Base-by-base conservation (phyloP, 2,329 filamentous ascomycete genomes). In the Geosmithia flava region DNA sequence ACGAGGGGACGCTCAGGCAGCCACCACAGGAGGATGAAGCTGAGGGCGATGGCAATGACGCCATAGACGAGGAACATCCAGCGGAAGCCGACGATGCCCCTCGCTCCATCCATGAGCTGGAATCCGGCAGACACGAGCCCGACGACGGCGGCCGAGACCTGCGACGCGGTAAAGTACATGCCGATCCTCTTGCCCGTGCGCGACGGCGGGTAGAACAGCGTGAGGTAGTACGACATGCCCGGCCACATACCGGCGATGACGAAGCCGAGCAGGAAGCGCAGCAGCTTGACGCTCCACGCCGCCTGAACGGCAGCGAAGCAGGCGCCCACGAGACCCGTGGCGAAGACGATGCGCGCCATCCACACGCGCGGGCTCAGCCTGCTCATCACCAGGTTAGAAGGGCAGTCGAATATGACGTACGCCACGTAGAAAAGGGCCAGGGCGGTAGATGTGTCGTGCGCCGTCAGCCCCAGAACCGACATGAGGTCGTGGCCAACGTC, bases 221-320 rank as follows among this genome's bases (percentile, higher is more conserved):
- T 94, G 44, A 95, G 72, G 59, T 95, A 95, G 63, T 93, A 93
- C 10, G 87, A 80, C 89, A 95, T 95, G 46, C 89, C 89, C 0
- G 89, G 89, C 89, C 89, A 95, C 83, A 95, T 89, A 44, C 89
- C 89, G 1, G 89, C 89, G 60, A 90, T 90, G 20, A 95, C 88
- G 15, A 93, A 76, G 45, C 89, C 89, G 7, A 95, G 77, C 11
- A 95, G 73, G 49, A 95, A 83, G 7, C 89, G 82, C 27, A 95
- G 74, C n/a, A 95, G 71, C 76, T 91, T 90, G 56, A 95, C 73
- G 58, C 87, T 93, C 85, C 88, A 94, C 7, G 85, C 85, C 41
- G 81, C 80, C 54, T 81, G 78, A 60, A 93, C 87, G 13, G 86
- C 87, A 6, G 87, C 80, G 66, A 95, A 87, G 59, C 87, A 93